Evolutionary conservation across 2,329 filamentous ascomycete genomes (phyloP).

Genomic region (Aspergillus hortae): DNA sequence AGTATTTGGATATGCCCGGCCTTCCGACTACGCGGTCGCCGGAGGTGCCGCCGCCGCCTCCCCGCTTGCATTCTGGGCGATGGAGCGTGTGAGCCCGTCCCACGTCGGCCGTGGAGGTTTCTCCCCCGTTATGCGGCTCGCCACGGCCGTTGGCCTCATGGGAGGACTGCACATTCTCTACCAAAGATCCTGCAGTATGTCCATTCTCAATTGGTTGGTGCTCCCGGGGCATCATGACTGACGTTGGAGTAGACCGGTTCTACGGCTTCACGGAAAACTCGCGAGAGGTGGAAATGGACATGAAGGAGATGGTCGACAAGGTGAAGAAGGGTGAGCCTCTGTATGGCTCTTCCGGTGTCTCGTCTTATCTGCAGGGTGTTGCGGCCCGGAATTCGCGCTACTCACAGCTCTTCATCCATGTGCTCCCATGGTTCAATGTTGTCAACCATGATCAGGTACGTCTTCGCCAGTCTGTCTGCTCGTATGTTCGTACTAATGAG

Average conservation of each 20-base stretch:
- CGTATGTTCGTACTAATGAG: constrained; percentile 9
- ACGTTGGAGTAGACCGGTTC: constrained; percentile 68
- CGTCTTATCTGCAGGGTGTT: constrained; percentile 89
- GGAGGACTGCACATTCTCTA: constrained; percentile 86
- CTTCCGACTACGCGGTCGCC: constrained; percentile 76
- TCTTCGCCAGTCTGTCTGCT: neutral
- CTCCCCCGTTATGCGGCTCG: constrained; percentile 75
- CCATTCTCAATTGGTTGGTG: neutral
- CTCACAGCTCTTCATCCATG: constrained; percentile 75
- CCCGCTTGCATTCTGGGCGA: constrained; percentile 69
- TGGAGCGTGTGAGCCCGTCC: constrained; percentile 83
- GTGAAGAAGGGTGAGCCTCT: constrained; percentile 88
- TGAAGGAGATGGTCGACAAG: constrained; percentile 95
- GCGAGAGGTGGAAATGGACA: constrained; percentile 91
- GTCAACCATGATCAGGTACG: constrained; percentile 79
- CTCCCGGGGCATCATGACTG: constrained; percentile 3
- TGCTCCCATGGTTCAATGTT: constrained; percentile 96
- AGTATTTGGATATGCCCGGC: constrained; percentile 80
- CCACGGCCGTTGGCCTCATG: constrained; percentile 65
- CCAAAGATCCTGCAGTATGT: constrained; percentile 76
- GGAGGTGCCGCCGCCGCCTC: constrained; percentile 65
- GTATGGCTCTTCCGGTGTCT: constrained; percentile 76
- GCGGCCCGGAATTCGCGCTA: constrained; percentile 91
- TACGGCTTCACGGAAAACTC: constrained; percentile 92
- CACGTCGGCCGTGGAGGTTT: constrained; percentile 80